Evolutionary conservation across 2,329 filamentous ascomycete species (phyloP).

Genomic region (Fusarium circinatum): DNA sequence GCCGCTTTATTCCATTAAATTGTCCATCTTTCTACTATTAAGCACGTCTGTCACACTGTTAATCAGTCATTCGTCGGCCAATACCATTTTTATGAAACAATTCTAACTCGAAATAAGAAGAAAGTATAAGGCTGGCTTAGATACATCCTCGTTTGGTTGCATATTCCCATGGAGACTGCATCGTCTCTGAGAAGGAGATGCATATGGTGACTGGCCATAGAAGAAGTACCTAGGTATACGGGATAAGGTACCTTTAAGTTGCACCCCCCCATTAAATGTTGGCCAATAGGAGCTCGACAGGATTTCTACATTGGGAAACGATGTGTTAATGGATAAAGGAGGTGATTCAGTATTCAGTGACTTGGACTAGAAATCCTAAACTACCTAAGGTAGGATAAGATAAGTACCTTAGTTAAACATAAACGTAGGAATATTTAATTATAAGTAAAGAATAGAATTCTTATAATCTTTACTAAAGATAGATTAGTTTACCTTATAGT

Average conservation of each 20-base stretch:
- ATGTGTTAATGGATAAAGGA: not conserved
- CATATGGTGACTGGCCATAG: not conserved
- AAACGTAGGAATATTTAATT: not conserved
- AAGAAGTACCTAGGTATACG: not conserved
- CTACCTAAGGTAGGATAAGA: too few species aligned
- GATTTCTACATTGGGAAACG: slow-evolving; percentile 22
- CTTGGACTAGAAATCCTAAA: not conserved
- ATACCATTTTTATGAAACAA: not conserved
- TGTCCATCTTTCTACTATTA: not conserved
- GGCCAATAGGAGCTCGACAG: slow-evolving; percentile 21
- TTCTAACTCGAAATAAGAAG: not conserved
- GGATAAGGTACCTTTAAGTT: not conserved
- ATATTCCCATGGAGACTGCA: not conserved
- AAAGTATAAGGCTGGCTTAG: not conserved
- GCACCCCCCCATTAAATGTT: not conserved
- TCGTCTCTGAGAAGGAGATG: not conserved
- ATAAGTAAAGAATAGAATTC: not conserved
- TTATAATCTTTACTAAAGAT: not conserved
- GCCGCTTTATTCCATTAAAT: slow-evolving; percentile 5
- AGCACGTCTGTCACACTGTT: not conserved
- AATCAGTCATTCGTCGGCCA: not conserved
- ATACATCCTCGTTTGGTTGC: not conserved
- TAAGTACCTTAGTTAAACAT: not conserved
- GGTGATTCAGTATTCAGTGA: not conserved
- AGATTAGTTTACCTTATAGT: too few species aligned